Percentiles rank a stretch among this genome's conserved stretches.
Evolutionary conservation across 2,329 filamentous ascomycete species (phyloP).

Genomic region (Trichoderma breve): DNA sequence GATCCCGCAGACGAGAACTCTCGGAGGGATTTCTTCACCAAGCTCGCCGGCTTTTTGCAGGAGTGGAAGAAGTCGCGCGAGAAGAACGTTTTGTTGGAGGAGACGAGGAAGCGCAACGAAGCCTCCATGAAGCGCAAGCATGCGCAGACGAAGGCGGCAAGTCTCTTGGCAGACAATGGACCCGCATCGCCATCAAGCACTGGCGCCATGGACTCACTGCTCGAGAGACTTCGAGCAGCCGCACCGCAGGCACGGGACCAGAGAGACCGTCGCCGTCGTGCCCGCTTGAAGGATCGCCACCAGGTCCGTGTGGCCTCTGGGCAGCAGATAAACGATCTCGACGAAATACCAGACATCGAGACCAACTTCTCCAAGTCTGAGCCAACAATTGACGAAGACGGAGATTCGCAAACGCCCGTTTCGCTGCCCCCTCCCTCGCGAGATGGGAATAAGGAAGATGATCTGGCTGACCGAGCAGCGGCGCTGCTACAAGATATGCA

Average conservation of each 20-base stretch:
- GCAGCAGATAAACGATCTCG: slow-evolving; percentile 73
- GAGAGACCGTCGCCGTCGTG: slow-evolving; percentile 81
- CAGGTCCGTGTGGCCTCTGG: slow-evolving; percentile 87
- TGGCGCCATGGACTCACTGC: slow-evolving; percentile 91
- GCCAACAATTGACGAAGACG: slow-evolving; percentile 47
- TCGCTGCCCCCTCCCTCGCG: slow-evolving; percentile 50
- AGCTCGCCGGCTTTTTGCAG: slow-evolving; percentile 82
- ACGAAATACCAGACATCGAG: slow-evolving; percentile 60
- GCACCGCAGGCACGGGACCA: slow-evolving; percentile 87
- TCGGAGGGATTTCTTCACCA: slow-evolving; percentile 92
- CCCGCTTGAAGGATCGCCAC: slow-evolving; percentile 84
- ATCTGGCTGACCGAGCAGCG: slow-evolving; percentile 82
- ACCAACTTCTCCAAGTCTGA: slow-evolving; percentile 36
- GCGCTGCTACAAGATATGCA: slow-evolving; percentile 81
- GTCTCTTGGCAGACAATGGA: slow-evolving; percentile 36
- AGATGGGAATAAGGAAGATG: slow-evolving; percentile 57
- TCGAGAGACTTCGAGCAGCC: slow-evolving; percentile 91
- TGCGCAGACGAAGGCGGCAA: slow-evolving; percentile 59
- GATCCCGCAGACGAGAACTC: slow-evolving; percentile 88
- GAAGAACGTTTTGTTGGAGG: slow-evolving; percentile 85
- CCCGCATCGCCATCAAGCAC: slow-evolving; percentile 69
- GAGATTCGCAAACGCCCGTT: slow-evolving; percentile 30
- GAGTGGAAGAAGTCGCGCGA: slow-evolving; percentile 97
- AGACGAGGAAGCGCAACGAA: slow-evolving; percentile 80
- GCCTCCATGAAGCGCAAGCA: slow-evolving; percentile 90